Evolutionary conservation across 129 eudicot genomes (phyloP), one percentile per base, ranked within the genome.

Genomic region (Escallonia herrerae): DNA sequence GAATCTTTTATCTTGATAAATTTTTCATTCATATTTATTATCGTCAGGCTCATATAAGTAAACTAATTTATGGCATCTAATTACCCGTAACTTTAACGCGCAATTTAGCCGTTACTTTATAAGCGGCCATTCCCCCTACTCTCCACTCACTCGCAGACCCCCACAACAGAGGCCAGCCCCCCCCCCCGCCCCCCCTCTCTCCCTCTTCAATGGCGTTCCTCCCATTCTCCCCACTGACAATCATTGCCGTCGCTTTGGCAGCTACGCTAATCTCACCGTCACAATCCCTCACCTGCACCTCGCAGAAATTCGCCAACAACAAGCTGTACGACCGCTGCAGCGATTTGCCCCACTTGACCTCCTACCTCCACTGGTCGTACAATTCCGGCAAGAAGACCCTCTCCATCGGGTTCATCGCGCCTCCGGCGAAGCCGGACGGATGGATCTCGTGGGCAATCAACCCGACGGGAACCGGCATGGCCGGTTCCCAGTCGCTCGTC

Each of bases 391-490:
- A 71, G 33, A 72, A 77, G 41, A 72, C 88, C 0, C 89, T 91
- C 40, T 76, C 91, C 8, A 6, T 91, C 69, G 96, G 84, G 52
- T 91, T 91, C 73, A 6, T 82, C 4, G 83, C 95, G 2, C 53
- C 87, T 4, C 97, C 90, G 37, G 41, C 96, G 37, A 53, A 59
- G 22, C 44, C 82, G 12, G 40, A 55, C 59, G 96, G 98, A 0
- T 91, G 98, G 98, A 47, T 88, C 54, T 63, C 96, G 0, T 91
- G 98, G 98, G 96, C 96, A 64, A 71, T 91, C 3, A 91, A 91
- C 66, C 98, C 98, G 4, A 75, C 95, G 39, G 79, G 61, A 38
- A 67, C 84, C 11, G 98, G 98, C 6, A 91, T 91, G 98, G 73
- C 47, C 15, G 98, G 98, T 4, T 65, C 96, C 0, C 98, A 91